Evolutionary conservation across 495 filamentous ascomycete species (phyloP).

Genomic region (Penicillium argentinense): DNA sequence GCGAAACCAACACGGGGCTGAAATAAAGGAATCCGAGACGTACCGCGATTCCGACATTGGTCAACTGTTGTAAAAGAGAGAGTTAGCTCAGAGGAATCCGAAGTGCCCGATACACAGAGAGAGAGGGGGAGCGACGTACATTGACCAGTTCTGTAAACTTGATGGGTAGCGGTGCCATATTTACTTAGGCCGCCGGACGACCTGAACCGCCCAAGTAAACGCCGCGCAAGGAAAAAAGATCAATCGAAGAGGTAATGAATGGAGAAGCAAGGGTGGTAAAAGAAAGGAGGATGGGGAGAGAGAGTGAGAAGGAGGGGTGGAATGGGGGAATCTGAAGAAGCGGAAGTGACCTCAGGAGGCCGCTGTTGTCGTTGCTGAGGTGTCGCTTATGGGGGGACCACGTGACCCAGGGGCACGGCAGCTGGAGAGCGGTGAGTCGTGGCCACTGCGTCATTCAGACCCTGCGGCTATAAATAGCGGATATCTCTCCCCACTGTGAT

Average conservation of each 20-base stretch:
- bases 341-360: conserved; percentile 48
- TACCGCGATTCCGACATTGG: conserved; percentile 78
- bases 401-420: conserved; percentile 32
- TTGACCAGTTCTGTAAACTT: conserved; percentile 92
- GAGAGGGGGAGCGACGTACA: conserved; percentile 50
- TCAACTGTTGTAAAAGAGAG: conserved; percentile 53
- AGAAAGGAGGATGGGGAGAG: conserved; percentile 15
- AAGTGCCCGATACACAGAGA: conserved; percentile 2
- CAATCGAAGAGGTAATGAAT: conserved; percentile 24
- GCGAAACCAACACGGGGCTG: conserved; percentile 12
- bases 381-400: conserved; percentile 44
- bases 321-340: conserved; percentile 27
- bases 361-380: conserved; percentile 47
- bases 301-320: conserved; percentile 14
- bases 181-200: conserved; percentile 50
- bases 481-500: neutral
- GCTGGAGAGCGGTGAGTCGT: conserved; percentile 2
- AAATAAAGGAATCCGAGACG: conserved; percentile 33
- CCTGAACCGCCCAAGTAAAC: conserved; percentile 51
- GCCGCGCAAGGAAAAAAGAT: conserved; percentile 42
- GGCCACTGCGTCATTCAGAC: conserved; percentile 7
- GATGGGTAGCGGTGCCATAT: conserved; percentile 82
- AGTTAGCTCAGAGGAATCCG: conserved; percentile 21
- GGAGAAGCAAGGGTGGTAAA: conserved; percentile 17
- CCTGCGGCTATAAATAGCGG: neutral